Evolutionary conservation across 2,329 filamentous ascomycete genomes (phyloP).

Genomic region (Talaromyces rugulosus): DNA sequence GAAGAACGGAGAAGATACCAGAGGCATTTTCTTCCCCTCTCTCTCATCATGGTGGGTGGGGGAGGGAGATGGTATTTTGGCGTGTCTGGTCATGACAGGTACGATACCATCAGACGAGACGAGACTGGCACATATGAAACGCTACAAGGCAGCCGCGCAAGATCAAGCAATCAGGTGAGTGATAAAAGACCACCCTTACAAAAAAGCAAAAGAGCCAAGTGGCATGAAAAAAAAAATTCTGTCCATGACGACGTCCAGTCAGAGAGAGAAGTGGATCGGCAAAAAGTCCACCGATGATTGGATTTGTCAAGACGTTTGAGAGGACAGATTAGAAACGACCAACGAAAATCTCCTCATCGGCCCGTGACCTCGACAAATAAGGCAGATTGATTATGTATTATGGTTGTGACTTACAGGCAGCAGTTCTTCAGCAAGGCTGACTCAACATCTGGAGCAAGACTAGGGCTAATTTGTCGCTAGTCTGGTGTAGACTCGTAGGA

Average conservation of each 20-base stretch:
- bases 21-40: background rate
- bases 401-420: background rate
- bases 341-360: background rate
- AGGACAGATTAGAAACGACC: background rate
- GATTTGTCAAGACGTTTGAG: background rate
- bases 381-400: background rate
- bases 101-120: background rate
- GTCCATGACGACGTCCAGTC: background rate
- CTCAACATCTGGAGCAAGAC: background rate
- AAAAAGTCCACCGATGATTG: background rate
- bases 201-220: background rate
- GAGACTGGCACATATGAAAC: background rate
- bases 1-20: background rate
- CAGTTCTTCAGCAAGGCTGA: background rate
- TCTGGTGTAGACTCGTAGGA: no score
- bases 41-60: background rate
- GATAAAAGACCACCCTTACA: background rate
- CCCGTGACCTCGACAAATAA: background rate
- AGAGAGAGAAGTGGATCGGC: background rate
- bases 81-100: background rate
- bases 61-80: background rate
- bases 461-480: background rate
- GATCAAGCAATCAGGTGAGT: background rate
- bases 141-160: background rate
- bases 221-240: background rate